Base-by-base conservation (phyloP, 2,329 filamentous ascomycete genomes). In the Fusarium humuli region DNA sequence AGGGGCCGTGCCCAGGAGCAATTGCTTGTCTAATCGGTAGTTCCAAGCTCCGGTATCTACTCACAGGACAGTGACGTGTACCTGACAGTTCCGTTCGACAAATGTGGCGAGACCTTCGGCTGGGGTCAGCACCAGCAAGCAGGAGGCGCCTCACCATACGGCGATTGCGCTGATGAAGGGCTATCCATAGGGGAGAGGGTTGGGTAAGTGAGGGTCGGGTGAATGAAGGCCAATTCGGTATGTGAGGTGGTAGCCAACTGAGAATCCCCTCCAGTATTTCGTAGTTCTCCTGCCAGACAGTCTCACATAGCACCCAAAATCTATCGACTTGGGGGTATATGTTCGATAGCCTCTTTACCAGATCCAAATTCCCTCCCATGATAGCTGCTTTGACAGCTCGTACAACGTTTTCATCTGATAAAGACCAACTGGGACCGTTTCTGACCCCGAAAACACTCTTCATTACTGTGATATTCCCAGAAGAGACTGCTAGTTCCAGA, bases 1-100 rank as follows among this genome's bases (percentile, higher is more conserved):
- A 22, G 4, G 7, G 3, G 7, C 6, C 6, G 8, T 22, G 11
- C 6, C 20, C 22, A 4, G 1, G 9, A 0, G 0, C 3, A 22
- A 57, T 52, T 0, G 56, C 61, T 4, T 1, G 32, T 7, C 6
- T 34, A 6, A 64, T 5, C 4, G 60, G 56, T 3, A 13, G 25
- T 48, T 48, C 22, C 22, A n/a, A n/a, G n/a, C n/a, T n/a, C n/a
- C n/a, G n/a, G n/a, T n/a, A n/a, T n/a, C n/a, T n/a, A n/a, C n/a
- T n/a, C n/a, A n/a, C n/a, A n/a, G n/a, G n/a, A n/a, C n/a, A n/a
- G n/a, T n/a, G n/a, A n/a, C n/a, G n/a, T n/a, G n/a, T n/a, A n/a
- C n/a, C n/a, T n/a, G n/a, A n/a, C n/a, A n/a, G n/a, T n/a, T n/a
- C n/a, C n/a, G n/a, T n/a, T n/a, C n/a, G n/a, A n/a, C n/a, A n/a